Evolutionary conservation across 805 yeast species (phyloP), one percentile per base, ranked within the genome.

Genomic region (Scheffersomyces spartinae): DNA sequence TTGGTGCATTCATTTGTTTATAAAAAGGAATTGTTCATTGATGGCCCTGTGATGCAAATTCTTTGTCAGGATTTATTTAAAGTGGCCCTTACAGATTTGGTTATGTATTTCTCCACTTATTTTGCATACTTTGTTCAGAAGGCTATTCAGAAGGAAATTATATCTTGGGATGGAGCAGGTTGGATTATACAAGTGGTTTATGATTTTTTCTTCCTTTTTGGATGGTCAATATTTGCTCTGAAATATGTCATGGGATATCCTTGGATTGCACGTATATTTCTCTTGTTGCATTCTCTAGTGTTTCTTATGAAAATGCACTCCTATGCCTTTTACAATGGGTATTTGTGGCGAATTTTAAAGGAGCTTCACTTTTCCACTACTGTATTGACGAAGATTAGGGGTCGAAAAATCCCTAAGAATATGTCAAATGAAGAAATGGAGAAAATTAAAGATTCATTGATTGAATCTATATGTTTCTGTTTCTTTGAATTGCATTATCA

Each of bases 241-340:
- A 43, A 44, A 15, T 24, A 30, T 5, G 45, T 45, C 24, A 49
- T 57, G 45, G 55, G 64, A 20, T 80, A 68, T 40, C 84, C 93
- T 8, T 91, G 98, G 98, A 80, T 86, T 25, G 94, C 84, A 2
- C 74, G 75, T 43, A 86, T 86, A 21, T 91, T 83, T 42, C 53
- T 91, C 34, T 68, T 83, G 32, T 57, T 91, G 26, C 98, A 91
- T 46, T 71, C 85, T 7, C 59, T 84, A 25, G 97, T 91, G 2
- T 59, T 85, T 36, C 47, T 93, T 39, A 91, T 91, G 99, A 91
- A 91, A 47, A 78, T 79, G 73, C 97, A 91, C 49, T 85, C 97
- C 2, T 91, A 76, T 47, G 83, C 83, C 2, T 85, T 81, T 43
- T 91, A 75, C 55, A 86, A 86, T 44, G 98, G 97, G 0, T 84